phyloP scores from a whole-genome alignment of 495 filamentous ascomycete species.

The Xylaria telfairii region DNA sequence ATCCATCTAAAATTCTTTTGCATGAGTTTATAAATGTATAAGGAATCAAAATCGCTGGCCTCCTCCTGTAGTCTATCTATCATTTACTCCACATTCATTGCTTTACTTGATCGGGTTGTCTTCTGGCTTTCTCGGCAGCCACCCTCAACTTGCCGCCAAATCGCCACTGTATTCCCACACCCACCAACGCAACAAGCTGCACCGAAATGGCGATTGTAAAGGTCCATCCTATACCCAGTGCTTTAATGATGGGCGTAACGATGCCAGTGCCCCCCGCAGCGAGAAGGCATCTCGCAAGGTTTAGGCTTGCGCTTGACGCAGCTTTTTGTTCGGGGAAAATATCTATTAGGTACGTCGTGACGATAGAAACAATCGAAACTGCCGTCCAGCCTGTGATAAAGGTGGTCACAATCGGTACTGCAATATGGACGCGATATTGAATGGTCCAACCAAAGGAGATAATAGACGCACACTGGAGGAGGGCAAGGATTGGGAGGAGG shows the following conservation, averaged over 20 bases:
- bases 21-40: neutral
- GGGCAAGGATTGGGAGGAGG: constrained; percentile 39
- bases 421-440: constrained; percentile 39
- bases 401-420: constrained; percentile 43
- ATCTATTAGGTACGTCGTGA: constrained; percentile 52
- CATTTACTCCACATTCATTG: neutral
- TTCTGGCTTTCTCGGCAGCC: constrained; percentile 30
- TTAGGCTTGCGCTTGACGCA: constrained; percentile 47
- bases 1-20: neutral
- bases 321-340: constrained; percentile 45
- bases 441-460: constrained; percentile 49
- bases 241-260: constrained; percentile 43
- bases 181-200: constrained; percentile 45
- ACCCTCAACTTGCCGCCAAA: constrained; percentile 47
- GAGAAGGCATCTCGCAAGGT: constrained; percentile 49
- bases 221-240: constrained; percentile 45
- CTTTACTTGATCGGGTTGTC: neutral
- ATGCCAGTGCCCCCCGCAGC: constrained; percentile 46
- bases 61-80: neutral
- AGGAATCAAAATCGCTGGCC: neutral
- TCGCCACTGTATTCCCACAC: constrained; percentile 49
- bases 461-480: constrained; percentile 41
- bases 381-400: constrained; percentile 52
- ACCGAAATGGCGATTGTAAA: constrained; percentile 51
- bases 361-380: constrained; percentile 44